Evolutionary conservation across 1,284 basidiomycete genomes (phyloP).

Genomic region (Megacollybia platyphylla): DNA sequence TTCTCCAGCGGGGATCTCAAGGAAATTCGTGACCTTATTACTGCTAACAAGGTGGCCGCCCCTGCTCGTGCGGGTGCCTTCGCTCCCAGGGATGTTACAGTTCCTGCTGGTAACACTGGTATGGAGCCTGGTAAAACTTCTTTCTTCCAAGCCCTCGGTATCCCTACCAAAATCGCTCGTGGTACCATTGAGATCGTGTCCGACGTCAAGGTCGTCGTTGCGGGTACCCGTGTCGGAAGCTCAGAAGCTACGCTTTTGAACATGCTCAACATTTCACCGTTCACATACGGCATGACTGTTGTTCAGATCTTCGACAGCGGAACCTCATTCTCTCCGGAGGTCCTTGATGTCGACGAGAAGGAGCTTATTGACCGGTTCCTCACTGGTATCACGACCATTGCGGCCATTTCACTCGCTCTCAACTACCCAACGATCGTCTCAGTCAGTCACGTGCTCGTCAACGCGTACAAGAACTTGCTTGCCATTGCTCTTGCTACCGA

Average conservation of each 20-base stretch:
- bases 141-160: conserved; percentile 99
- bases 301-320: conserved; percentile 90
- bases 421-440: conserved; percentile 96
- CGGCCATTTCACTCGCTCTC: conserved; percentile 89
- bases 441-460: conserved; percentile 90
- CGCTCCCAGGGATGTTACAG: conserved; percentile 85
- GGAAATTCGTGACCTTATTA: conserved; percentile 85
- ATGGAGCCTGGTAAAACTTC: conserved; percentile 99
- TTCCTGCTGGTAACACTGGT: conserved; percentile 96
- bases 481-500: conserved; percentile 89
- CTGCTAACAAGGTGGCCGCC: conserved; percentile 95
- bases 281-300: conserved; percentile 98
- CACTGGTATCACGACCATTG: conserved; percentile 90
- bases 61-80: conserved; percentile 97
- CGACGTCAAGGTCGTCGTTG: conserved; percentile 91
- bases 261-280: conserved; percentile 98
- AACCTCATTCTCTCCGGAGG: conserved; percentile 81
- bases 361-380: conserved; percentile 88
- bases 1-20: conserved; percentile 93
- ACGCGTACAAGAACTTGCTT: conserved; percentile 97
- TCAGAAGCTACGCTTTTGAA: conserved; percentile 98
- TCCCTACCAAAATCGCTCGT: conserved; percentile 99
- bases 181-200: conserved; percentile 99
- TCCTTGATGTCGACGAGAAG: conserved; percentile 90
- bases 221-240: conserved; percentile 86